Conservation (phyloP, 192 early-diverging fungal genomes). For the Powellomyces hirtus region DNA sequence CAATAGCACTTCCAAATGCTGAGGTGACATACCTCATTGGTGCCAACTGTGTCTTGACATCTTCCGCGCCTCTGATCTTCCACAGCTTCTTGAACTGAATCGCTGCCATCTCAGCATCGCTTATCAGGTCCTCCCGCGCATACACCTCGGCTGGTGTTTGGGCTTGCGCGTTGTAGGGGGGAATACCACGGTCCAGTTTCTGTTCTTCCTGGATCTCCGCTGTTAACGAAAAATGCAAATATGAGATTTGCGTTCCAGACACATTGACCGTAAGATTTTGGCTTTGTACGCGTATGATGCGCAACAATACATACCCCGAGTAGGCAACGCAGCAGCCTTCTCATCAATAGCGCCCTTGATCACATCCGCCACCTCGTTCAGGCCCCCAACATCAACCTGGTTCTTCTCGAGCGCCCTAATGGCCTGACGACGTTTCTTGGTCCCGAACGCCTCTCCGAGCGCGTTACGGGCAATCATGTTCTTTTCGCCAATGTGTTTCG, state of each 20-base stretch:
- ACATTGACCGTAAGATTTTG: too few relatives aligned
- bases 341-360: slow-evolving; percentile 71
- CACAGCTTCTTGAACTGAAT: slow-evolving; percentile 60
- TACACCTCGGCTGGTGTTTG: slow-evolving; percentile 73
- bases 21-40: slow-evolving; percentile 29
- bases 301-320: slow-evolving; percentile 33
- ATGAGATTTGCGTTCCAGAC: background rate
- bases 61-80: slow-evolving; percentile 27
- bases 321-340: slow-evolving; percentile 62
- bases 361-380: slow-evolving; percentile 61
- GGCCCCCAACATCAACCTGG: slow-evolving; percentile 69
- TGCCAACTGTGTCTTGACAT: slow-evolving; percentile 28
- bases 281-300: too few relatives aligned
- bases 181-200: slow-evolving; percentile 62
- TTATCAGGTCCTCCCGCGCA: slow-evolving; percentile 71
- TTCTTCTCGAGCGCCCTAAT: slow-evolving; percentile 84
- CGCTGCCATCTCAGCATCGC: slow-evolving; percentile 58
- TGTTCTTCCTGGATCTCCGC: slow-evolving; percentile 11
- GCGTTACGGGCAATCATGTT: slow-evolving; percentile 66
- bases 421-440: slow-evolving; percentile 80
- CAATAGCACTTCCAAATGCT: background rate
- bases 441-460: slow-evolving; percentile 91
- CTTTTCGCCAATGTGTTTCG: slow-evolving; percentile 50
- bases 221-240: background rate
- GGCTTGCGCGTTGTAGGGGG: slow-evolving; percentile 68